A percentile compares a stretch with the other conserved stretches of the same genome.
Conservation (phyloP, 257 asterid genomes). For the Cordia subcordata region DNA sequence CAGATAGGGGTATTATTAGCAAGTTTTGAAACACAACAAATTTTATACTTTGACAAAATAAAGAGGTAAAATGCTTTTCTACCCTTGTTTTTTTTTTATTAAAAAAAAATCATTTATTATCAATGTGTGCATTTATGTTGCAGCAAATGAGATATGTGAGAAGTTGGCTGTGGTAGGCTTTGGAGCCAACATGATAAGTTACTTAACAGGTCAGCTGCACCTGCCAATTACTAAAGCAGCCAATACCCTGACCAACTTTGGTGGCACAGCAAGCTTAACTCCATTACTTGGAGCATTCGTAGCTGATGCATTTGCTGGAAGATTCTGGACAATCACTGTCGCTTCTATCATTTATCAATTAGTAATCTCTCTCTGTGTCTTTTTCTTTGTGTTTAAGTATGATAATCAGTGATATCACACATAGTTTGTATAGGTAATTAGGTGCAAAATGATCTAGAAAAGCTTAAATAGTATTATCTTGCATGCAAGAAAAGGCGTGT, state of each 20-base stretch:
- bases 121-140: constrained; percentile 8
- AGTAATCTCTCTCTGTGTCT: constrained; percentile 26
- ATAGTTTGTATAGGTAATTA: no score
- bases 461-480: no score
- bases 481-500: no score
- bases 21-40: no score
- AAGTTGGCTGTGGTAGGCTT: constrained; percentile 86
- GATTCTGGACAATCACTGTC: constrained; percentile 74
- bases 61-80: no score
- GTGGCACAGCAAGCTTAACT: constrained; percentile 77
- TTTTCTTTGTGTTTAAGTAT: not conserved
- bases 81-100: not conserved
- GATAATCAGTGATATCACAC: no score
- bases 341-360: constrained; percentile 74
- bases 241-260: constrained; percentile 70
- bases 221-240: constrained; percentile 78
- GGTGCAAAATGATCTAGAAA: no score
- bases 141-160: constrained; percentile 82
- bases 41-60: no score
- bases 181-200: constrained; percentile 64
- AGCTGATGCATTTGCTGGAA: constrained; percentile 77
- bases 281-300: constrained; percentile 72
- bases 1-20: no score
- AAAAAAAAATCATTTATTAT: not conserved
- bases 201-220: constrained; percentile 59